These are phyloP conservation scores for Cymodocea nodosa DNA, from an alignment of 116 monocot genomes.

Conservation along the genomic window DNA sequence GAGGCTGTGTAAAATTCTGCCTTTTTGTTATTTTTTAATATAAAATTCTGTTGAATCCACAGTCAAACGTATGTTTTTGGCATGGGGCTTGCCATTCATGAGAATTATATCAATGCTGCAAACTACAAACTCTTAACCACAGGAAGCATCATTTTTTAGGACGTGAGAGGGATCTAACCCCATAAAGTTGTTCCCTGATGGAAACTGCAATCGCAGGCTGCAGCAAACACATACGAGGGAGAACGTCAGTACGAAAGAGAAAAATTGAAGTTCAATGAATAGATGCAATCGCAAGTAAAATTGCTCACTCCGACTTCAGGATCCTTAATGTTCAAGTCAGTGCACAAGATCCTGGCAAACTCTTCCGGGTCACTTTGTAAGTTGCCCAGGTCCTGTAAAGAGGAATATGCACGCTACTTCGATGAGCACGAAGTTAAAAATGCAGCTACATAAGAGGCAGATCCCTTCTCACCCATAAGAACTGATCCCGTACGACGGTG, in stretches of 20 bases:
- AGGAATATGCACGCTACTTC: background rate
- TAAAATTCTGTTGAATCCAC: no score
- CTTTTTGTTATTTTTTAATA: no score
- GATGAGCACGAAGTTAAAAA: background rate
- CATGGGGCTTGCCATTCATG: no score
- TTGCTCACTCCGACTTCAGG: constrained; percentile 88
- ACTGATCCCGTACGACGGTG: constrained; percentile 77
- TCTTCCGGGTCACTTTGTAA: constrained; percentile 93
- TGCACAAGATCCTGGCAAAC: constrained; percentile 78
- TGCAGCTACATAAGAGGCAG: background rate
- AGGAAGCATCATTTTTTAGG: background rate
- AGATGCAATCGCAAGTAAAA: no score
- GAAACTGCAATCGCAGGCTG: constrained; percentile 90
- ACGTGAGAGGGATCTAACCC: constrained; percentile 30
- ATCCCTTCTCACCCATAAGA: constrained; percentile 67
- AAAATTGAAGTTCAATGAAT: background rate
- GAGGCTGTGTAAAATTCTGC: no score
- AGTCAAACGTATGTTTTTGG: no score
- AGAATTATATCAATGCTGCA: no score
- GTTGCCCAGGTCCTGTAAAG: constrained; percentile 74
- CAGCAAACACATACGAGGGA: background rate
- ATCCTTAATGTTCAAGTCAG: constrained; percentile 68
- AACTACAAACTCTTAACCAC: background rate
- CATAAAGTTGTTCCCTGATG: constrained; percentile 86
- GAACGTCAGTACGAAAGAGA: background rate